Percentiles rank a stretch among this genome's conserved stretches.
phyloP scores from a whole-genome alignment of 1,139 yeast genomes.

The Wickerhamomyces sp. region DNA sequence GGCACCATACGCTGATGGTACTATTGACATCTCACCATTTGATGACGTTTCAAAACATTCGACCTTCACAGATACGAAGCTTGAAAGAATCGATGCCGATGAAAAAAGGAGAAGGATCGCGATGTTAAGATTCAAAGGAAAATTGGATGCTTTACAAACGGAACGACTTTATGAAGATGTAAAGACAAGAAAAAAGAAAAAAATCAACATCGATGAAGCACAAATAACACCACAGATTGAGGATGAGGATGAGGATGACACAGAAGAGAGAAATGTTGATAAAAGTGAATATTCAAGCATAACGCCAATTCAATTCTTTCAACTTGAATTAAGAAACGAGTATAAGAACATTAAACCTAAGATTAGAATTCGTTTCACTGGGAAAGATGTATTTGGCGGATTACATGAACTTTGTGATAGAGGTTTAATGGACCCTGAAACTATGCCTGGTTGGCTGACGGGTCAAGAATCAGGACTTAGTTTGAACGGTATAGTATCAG shows the following conservation, averaged over 20 bases:
- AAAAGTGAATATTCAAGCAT: constrained; percentile 40
- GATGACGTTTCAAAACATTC: constrained; percentile 29
- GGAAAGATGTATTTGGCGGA: constrained; percentile 80
- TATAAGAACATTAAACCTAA: constrained; percentile 21
- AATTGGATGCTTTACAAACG: constrained; percentile 32
- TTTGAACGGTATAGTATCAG: constrained; percentile 39
- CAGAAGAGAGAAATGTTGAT: constrained; percentile 18
- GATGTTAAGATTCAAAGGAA: constrained; percentile 54
- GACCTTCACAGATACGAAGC: constrained; percentile 16
- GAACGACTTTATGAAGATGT: constrained; percentile 31
- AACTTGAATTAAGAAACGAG: constrained; percentile 33
- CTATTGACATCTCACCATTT: constrained; percentile 59
- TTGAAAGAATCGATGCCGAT: constrained; percentile 9
- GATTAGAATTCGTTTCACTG: constrained; percentile 50
- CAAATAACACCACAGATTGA: constrained; percentile 1
- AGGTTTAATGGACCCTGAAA: constrained; percentile 46
- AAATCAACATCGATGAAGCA: constrained; percentile 8
- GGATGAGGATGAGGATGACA: constrained; percentile 15
- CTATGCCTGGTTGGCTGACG: constrained; percentile 71
- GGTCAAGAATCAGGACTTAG: constrained; percentile 65
- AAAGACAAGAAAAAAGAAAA: constrained; percentile 17
- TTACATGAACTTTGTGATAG: constrained; percentile 63
- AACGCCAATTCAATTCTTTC: constrained; percentile 51
- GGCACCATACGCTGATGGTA: constrained; percentile 64
- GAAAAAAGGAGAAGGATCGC: constrained; percentile 21